phyloP scores from a whole-genome alignment of 2,329 filamentous ascomycete genomes.

The Talaromyces verruculosus region DNA sequence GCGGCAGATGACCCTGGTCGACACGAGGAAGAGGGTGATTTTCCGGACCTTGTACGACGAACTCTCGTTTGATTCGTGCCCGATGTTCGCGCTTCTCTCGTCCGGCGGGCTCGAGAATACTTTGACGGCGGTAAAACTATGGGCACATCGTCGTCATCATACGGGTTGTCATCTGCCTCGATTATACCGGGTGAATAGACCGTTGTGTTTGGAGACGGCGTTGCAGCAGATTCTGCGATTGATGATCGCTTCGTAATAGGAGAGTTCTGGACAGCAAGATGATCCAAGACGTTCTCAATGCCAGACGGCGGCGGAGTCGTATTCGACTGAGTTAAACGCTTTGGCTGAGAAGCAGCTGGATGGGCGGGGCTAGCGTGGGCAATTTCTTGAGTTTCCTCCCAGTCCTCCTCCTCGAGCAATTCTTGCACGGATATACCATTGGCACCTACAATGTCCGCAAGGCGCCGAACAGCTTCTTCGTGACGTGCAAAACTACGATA shows the following conservation, averaged over 20 bases:
- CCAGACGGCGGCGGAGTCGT: slow-evolving; percentile 29
- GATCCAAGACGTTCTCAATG: slow-evolving; percentile 39
- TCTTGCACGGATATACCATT: slow-evolving; percentile 61
- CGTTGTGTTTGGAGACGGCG: not conserved
- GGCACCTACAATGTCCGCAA: slow-evolving; percentile 74
- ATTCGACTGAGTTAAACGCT: slow-evolving; percentile 11
- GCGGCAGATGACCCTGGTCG: slow-evolving; percentile 8
- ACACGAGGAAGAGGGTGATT: slow-evolving; percentile 18
- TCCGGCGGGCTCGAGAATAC: slow-evolving; percentile 13
- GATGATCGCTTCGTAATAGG: slow-evolving; percentile 14
- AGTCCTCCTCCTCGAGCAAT: slow-evolving; percentile 54
- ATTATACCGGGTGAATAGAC: not conserved
- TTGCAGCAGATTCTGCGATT: not conserved
- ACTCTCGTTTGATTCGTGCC: slow-evolving; percentile 1
- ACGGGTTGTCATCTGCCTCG: slow-evolving; percentile 19
- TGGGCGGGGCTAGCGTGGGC: slow-evolving; percentile 24
- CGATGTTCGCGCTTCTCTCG: slow-evolving; percentile 8
- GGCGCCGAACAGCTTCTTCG: slow-evolving; percentile 65
- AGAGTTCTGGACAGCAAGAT: slow-evolving; percentile 31
- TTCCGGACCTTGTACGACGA: slow-evolving; percentile 14
- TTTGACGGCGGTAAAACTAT: slow-evolving; percentile 17
- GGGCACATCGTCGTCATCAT: slow-evolving; percentile 10
- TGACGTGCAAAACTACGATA: slow-evolving; percentile 71
- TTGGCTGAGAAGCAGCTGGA: not conserved
- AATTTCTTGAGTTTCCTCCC: slow-evolving; percentile 43